Evolutionary conservation across 495 filamentous ascomycete species (phyloP), one percentile per base, ranked within the genome.

Genomic region (Xylaria sp.): DNA sequence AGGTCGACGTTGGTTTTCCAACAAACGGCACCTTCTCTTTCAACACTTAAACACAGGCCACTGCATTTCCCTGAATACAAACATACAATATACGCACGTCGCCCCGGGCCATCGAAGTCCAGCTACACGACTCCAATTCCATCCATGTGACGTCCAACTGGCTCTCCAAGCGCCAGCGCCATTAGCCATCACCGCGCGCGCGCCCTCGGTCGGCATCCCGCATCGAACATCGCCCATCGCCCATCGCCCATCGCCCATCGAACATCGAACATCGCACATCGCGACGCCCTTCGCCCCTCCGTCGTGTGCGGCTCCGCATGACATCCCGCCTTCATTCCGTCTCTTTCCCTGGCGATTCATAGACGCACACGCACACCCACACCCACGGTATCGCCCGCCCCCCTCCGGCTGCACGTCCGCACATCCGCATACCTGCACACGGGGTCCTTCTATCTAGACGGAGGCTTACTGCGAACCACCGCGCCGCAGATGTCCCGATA

Each of bases 401-500:
- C n/a, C n/a, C n/a, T n/a, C n/a, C n/a, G n/a, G n/a, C n/a, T n/a
- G n/a, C n/a, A n/a, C n/a, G n/a, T n/a, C n/a, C n/a, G n/a, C n/a
- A n/a, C n/a, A n/a, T n/a, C n/a, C n/a, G n/a, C n/a, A n/a, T n/a
- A n/a, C n/a, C n/a, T n/a, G 24, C 3, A 55, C 52, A 31, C 26
- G 24, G 26, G 52, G 7, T 26, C 14, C 52, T 55, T 55, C 26
- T 17, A 14, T 55, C 26, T 17, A 14, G 5, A 55, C 24, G 14
- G 31, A 7, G 14, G 24, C 52, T 55, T 55, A 26, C 26, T 19
- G 26, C 26, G 52, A 55, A 24, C 21, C 26, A 53, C 31, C 52
- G 73, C 61, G 70, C 70, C 52, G 73, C 70, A 73, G 62, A 78
- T 78, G 76, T 62, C 57, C n/a, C 50, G 31, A 64, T 57, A 57